These are phyloP conservation scores for Hirschioporus abietinus DNA, from an alignment of 768 basidiomycete species.

Conservation along the genomic window DNA sequence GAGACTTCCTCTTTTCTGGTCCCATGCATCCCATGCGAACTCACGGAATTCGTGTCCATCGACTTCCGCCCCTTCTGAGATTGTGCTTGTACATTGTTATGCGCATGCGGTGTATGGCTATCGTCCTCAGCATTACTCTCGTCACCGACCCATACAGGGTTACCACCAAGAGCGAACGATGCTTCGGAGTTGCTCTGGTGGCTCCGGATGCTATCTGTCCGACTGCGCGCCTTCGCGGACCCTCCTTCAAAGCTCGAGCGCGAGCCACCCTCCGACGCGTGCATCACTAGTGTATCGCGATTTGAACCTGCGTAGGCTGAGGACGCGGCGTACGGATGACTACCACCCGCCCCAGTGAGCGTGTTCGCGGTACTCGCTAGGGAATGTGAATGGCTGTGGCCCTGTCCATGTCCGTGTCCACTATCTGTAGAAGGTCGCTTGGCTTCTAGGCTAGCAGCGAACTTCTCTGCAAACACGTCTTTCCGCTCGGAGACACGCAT, in stretches of 20 bases:
- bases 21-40: slow-evolving; percentile 43
- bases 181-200: slow-evolving; percentile 62
- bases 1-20: slow-evolving; percentile 16
- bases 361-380: background rate
- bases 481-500: slow-evolving; percentile 88
- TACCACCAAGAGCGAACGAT: slow-evolving; percentile 74
- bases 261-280: slow-evolving; percentile 47
- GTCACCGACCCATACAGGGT: slow-evolving; percentile 81
- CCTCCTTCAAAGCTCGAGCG: slow-evolving; percentile 70
- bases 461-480: slow-evolving; percentile 88
- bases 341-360: background rate
- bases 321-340: background rate
- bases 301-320: background rate
- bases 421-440: background rate
- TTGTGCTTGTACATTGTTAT: slow-evolving; percentile 34
- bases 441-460: slow-evolving; percentile 30
- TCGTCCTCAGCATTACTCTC: slow-evolving; percentile 50
- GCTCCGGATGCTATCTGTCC: slow-evolving; percentile 22
- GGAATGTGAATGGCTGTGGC: background rate
- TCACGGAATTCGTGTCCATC: slow-evolving; percentile 69
- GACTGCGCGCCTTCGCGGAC: slow-evolving; percentile 6
- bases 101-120: slow-evolving; percentile 18
- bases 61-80: slow-evolving; percentile 51
- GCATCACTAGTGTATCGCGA: slow-evolving; percentile 39
- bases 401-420: background rate